Base-by-base conservation (phyloP, 495 filamentous ascomycete species). In the Aspergillus coremiiformis region DNA sequence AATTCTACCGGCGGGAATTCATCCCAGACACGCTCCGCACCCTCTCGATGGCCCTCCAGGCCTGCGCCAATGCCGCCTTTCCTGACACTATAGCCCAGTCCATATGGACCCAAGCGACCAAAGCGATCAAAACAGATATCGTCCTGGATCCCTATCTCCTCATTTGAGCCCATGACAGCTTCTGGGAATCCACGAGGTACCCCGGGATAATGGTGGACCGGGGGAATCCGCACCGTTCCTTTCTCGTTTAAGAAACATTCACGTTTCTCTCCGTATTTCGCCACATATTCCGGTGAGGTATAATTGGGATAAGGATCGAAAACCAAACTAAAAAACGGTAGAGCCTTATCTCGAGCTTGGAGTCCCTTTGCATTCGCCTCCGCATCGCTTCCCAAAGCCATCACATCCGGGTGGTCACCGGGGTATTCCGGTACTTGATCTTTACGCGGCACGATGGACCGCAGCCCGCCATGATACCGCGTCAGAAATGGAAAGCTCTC, bases 121-220 rank as follows among this genome's bases (percentile, higher is more conserved):
- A 86, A 94, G 2, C 93, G 80, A 47, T 98, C 93, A 68, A 95
- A 97, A 72, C 93, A 98, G 46, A 96, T 78, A 63, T 95, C 87
- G 52, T 95, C 82, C 24, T 83, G 83, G 23, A 96, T 75, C 0
- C 84, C 90, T 5, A 97, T 66, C 39, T 94, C 70, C 4, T 84
- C 78, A 63, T 96, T 86, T 0, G 86, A 90, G 3, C 93, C 93
- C 60, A 94, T 80, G 2, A 87, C 78, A 45, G 87, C 77, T 32
- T 89, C 82, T 0, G 93, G 94, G 66, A 94, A 90, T 0, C 90
- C 90, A 39, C 79, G 72, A 3, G 86, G 82, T 5, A 91, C 77
- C 4, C 90, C 91, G 10, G 79, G 67, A 52, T 85, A 89, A 49
- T 83, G 83, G 22, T 82, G 83, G 44, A 93, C 67, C 4, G 67